phyloP scores from a whole-genome alignment of 495 filamentous ascomycete genomes.

The Penicillium dipodomyicola region DNA sequence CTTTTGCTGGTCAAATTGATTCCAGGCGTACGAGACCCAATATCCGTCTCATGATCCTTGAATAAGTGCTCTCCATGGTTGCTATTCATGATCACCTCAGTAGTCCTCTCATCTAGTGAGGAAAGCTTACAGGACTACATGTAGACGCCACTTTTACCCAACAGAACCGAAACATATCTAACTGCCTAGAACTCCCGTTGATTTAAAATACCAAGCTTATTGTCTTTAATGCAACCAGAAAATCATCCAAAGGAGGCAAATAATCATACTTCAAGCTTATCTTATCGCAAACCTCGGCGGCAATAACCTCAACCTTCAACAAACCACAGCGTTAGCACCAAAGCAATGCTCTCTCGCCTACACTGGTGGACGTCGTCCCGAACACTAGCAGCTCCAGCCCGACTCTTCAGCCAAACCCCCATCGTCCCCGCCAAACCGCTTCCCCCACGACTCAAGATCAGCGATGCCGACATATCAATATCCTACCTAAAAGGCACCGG shows the following conservation, averaged over 20 bases:
- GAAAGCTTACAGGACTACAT: too few species aligned
- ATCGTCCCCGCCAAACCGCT: slow-evolving; percentile 51
- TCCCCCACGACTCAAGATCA: slow-evolving; percentile 70
- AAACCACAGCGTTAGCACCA: neutral
- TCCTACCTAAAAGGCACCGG: slow-evolving; percentile 88
- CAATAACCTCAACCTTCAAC: slow-evolving; percentile 1
- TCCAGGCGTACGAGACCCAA: too few species aligned
- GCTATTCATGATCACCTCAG: too few species aligned
- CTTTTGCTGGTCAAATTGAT: too few species aligned
- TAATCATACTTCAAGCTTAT: neutral
- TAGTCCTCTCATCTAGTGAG: too few species aligned
- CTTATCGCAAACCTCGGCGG: slow-evolving; percentile 8
- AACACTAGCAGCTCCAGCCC: neutral
- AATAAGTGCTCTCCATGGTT: too few species aligned
- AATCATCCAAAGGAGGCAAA: neutral
- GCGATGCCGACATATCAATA: slow-evolving; percentile 76
- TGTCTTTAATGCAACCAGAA: neutral
- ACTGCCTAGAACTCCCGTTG: neutral
- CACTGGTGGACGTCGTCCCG: neutral
- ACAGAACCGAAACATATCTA: neutral
- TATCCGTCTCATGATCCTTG: too few species aligned
- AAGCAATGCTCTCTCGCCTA: slow-evolving; percentile 13
- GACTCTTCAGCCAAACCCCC: slow-evolving; percentile 31
- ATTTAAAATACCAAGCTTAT: neutral
- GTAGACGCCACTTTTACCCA: neutral